Base-by-base conservation (phyloP, 345 rosid genomes). In the Hibiscus mutabilis region DNA sequence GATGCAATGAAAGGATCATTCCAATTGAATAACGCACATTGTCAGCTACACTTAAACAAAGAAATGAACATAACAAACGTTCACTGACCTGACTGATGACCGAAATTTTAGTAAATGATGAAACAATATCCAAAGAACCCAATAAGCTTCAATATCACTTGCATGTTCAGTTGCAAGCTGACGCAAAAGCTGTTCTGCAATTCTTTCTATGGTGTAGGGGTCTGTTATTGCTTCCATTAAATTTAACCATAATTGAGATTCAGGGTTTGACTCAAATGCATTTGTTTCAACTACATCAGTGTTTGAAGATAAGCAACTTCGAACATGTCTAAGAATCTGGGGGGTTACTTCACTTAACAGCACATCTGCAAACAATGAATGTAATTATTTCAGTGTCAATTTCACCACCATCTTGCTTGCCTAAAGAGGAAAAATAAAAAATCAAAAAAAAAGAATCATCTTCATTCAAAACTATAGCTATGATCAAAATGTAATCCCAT, bases 41-140 rank as follows among this genome's bases (percentile, higher is more conserved):
- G 11, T 44, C 69, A 21, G 14, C 46, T 61, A 57, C 5, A 59
- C 52, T 13, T 31, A 16, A 8, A 31, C 16, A 1, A 72, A 31
- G 33, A 58, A 57, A 70, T 44, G 25, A 58, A 79, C 72, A 60
- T 9, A 66, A 22, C 19, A 46, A 33, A 27, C 29, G 16, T 51
- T 63, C 74, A 31, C 95, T 63, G 52, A 87, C 97, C 97, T 89
- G 80, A 87, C 74, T 25, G 96, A 84, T 66, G 82, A 79, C 44
- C 86, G 86, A 60, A 79, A 74, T 62, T 80, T 68, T 37, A 87
- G 66, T 73, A 72, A 66, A 57, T 31, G 77, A 77, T 82, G 82
- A 82, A 87, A 95, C 84, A 92, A 73, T 62, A 84, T 71, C 96
- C 97, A 89, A 66, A 90, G 78, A 66, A 79, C 84, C 97, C 97